Evolutionary conservation across 2,329 filamentous ascomycete genomes (phyloP).

Genomic region (Emergomyces orientalis): DNA sequence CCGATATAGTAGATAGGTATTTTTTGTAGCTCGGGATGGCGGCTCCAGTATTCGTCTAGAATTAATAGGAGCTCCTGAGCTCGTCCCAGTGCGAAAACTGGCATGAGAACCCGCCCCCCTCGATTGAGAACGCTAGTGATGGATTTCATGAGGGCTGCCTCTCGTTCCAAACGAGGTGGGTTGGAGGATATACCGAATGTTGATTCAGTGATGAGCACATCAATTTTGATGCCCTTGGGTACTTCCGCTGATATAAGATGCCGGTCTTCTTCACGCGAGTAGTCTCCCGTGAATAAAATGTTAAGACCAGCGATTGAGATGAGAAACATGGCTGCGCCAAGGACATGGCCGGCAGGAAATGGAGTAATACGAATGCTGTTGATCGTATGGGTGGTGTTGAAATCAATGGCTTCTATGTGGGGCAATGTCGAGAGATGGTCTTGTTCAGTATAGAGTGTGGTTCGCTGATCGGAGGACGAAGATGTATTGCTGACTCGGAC

Average conservation of each 20-base stretch:
- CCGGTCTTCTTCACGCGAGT: constrained; percentile 88
- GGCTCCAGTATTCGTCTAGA: constrained; percentile 91
- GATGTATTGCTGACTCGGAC: constrained; percentile 72
- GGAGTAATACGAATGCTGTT: constrained; percentile 94
- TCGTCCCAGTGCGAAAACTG: constrained; percentile 86
- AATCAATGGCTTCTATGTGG: constrained; percentile 93
- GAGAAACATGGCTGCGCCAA: constrained; percentile 96
- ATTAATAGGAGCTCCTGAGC: constrained; percentile 92
- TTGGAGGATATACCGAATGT: constrained; percentile 95
- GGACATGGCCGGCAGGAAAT: constrained; percentile 93
- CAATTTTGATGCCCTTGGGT: constrained; percentile 78
- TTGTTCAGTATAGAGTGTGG: constrained; percentile 80
- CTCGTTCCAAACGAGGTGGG: constrained; percentile 79
- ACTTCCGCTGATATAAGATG: constrained; percentile 92
- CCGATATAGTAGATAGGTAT: constrained; percentile 96
- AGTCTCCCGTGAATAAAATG: constrained; percentile 95
- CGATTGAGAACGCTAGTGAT: constrained; percentile 86
- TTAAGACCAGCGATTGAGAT: constrained; percentile 96
- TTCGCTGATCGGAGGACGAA: constrained; percentile 53
- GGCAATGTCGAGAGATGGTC: constrained; percentile 91
- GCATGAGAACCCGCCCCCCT: constrained; percentile 85
- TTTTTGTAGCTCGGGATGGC: constrained; percentile 78
- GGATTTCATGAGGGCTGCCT: constrained; percentile 89
- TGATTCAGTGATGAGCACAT: constrained; percentile 94
- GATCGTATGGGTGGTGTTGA: constrained; percentile 94